A percentile compares a stretch with the other conserved stretches of the same genome.
These are phyloP conservation scores for Funneliformis geosporum DNA, from an alignment of 192 early-diverging fungal genomes.

Conservation along the genomic window DNA sequence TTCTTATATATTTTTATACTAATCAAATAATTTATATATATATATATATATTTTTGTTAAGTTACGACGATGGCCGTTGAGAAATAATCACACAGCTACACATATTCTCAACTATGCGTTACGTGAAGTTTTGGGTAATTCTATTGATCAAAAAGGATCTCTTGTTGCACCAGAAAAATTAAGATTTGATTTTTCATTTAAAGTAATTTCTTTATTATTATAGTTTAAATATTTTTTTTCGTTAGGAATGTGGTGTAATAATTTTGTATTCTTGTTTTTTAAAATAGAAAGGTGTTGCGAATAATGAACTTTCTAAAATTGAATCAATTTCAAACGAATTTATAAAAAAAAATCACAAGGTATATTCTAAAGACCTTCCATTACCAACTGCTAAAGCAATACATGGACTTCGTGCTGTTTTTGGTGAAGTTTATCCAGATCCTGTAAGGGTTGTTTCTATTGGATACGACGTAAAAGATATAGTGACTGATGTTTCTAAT, in stretches of 20 bases:
- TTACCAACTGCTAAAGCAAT: slow-evolving; percentile 81
- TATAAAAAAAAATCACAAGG: slow-evolving; percentile 70
- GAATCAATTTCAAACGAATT: slow-evolving; percentile 78
- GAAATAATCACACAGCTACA: slow-evolving; percentile 96
- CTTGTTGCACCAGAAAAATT: slow-evolving; percentile 95
- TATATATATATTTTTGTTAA: slow-evolving; percentile 34
- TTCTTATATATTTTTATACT: neutral
- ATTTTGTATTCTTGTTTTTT: too few relatives aligned
- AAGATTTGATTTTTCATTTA: slow-evolving; percentile 92
- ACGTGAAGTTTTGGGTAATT: slow-evolving; percentile 75
- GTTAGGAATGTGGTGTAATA: too few relatives aligned
- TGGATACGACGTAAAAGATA: slow-evolving; percentile 82
- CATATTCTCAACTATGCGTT: slow-evolving; percentile 96
- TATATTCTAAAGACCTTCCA: slow-evolving; percentile 86
- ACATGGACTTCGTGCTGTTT: slow-evolving; percentile 92
- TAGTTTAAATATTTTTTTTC: too few relatives aligned
- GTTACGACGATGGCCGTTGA: slow-evolving; percentile 82
- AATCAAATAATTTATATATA: too few relatives aligned
- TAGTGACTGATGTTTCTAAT: slow-evolving; percentile 79
- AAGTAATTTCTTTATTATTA: too few relatives aligned
- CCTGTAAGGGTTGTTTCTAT: slow-evolving; percentile 96
- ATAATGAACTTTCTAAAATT: slow-evolving; percentile 68
- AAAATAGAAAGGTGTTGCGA: slow-evolving; percentile 58
- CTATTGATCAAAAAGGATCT: slow-evolving; percentile 92
- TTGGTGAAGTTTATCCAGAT: slow-evolving; percentile 97